Evolutionary conservation across 495 filamentous ascomycete species (phyloP).

Genomic region (Geopyxis carbonaria): DNA sequence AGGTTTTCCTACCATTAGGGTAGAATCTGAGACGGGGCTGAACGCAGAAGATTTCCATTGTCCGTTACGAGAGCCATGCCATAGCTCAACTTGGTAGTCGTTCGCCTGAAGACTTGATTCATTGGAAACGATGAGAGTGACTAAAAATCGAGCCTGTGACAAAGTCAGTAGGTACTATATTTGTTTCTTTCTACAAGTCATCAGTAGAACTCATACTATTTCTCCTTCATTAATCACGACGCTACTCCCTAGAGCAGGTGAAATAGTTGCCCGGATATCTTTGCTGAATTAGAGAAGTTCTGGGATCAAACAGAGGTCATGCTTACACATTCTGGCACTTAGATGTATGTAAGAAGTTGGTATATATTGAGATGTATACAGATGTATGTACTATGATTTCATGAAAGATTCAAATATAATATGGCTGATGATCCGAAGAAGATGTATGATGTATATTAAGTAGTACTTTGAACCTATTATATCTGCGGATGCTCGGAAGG

Average conservation of each 20-base stretch:
- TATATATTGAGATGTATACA: no score
- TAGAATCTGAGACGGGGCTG: background rate
- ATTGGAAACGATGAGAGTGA: slow-evolving; percentile 11
- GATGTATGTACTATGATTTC: no score
- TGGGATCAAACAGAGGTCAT: background rate
- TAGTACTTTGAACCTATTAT: no score
- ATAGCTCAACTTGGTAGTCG: slow-evolving; percentile 19
- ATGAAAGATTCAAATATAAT: no score
- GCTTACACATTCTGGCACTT: slow-evolving; percentile 4
- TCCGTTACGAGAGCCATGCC: slow-evolving; percentile 10
- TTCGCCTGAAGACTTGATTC: slow-evolving; percentile 3
- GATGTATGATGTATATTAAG: background rate
- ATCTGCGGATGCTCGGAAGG: no score
- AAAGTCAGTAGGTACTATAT: no score
- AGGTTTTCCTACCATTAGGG: slow-evolving; percentile 1
- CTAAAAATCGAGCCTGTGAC: slow-evolving; percentile 14
- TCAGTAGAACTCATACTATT: background rate
- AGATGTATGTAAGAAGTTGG: background rate
- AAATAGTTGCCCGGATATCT: slow-evolving; percentile 19
- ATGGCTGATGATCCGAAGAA: background rate
- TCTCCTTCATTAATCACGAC: slow-evolving; percentile 8
- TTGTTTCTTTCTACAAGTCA: background rate
- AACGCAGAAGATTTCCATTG: slow-evolving; percentile 18
- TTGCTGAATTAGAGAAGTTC: background rate
- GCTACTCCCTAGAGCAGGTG: slow-evolving; percentile 15